These are phyloP conservation scores for Flaveria bidentis DNA, from an alignment of 129 eudicot genomes.

Conservation along the genomic window DNA sequence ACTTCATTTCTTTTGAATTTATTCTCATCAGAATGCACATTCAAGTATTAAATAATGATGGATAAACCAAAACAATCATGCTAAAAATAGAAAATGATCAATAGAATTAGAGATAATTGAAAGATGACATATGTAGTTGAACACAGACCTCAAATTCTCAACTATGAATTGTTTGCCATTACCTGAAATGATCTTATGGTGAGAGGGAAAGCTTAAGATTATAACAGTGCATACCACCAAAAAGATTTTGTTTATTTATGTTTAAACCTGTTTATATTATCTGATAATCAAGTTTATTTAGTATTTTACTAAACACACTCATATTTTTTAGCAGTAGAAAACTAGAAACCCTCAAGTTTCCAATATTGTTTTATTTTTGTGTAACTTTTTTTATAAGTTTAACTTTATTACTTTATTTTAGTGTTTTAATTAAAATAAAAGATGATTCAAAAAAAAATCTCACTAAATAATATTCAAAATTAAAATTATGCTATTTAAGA, in stretches of 20 bases:
- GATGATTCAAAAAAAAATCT: too few relatives aligned
- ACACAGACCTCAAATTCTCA: neutral
- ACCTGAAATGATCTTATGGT: neutral
- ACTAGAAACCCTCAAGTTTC: too few relatives aligned
- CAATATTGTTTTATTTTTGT: too few relatives aligned
- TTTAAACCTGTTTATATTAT: too few relatives aligned
- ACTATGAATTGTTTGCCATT: constrained; percentile 11
- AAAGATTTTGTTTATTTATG: neutral
- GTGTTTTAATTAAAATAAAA: too few relatives aligned
- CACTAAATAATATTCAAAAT: too few relatives aligned
- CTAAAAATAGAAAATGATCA: neutral
- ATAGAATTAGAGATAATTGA: neutral
- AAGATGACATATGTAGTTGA: neutral
- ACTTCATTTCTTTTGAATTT: neutral
- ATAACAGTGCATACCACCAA: neutral
- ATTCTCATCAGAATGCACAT: constrained; percentile 4
- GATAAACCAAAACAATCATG: neutral
- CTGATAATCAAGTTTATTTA: too few relatives aligned
- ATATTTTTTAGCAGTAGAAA: too few relatives aligned
- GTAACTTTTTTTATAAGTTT: too few relatives aligned
- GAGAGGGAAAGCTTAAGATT: neutral
- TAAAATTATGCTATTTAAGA: too few relatives aligned
- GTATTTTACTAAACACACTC: too few relatives aligned
- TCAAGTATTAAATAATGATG: neutral
- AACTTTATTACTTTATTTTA: too few relatives aligned